These are phyloP conservation scores for Citrus hindsii DNA, from an alignment of 345 rosid species.

Conservation along the genomic window DNA sequence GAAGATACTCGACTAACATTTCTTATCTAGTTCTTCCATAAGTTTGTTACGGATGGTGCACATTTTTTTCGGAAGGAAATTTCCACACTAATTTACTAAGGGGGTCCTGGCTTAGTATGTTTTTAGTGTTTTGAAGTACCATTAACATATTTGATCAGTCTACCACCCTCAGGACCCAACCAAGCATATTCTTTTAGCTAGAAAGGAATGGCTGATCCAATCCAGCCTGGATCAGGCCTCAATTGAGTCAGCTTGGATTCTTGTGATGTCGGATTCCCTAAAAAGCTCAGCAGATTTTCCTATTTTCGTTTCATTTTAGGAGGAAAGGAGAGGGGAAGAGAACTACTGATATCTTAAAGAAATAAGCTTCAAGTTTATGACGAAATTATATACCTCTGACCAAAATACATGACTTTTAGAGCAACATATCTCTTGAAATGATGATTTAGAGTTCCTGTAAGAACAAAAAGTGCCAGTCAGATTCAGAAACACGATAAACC, in stretches of 20 bases:
- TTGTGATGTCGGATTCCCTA: background rate
- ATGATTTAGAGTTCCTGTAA: slow-evolving; percentile 25
- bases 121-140: background rate
- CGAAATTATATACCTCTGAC: slow-evolving; percentile 58
- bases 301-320: background rate
- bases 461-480: background rate
- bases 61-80: background rate
- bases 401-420: slow-evolving; percentile 84
- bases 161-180: background rate
- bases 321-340: background rate
- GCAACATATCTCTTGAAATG: slow-evolving; percentile 67
- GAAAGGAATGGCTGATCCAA: background rate
- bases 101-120: too few relatives aligned
- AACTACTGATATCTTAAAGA: background rate
- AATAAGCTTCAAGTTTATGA: background rate
- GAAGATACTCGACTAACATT: background rate
- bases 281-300: slow-evolving; percentile 4
- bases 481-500: background rate
- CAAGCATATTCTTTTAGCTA: background rate
- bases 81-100: background rate
- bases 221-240: slow-evolving; percentile 2
- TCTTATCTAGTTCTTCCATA: background rate
- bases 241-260: background rate
- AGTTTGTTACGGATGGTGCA: background rate
- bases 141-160: background rate